Base-by-base conservation (phyloP, 148 eudicot genomes). In the Nepenthes gracilis region DNA sequence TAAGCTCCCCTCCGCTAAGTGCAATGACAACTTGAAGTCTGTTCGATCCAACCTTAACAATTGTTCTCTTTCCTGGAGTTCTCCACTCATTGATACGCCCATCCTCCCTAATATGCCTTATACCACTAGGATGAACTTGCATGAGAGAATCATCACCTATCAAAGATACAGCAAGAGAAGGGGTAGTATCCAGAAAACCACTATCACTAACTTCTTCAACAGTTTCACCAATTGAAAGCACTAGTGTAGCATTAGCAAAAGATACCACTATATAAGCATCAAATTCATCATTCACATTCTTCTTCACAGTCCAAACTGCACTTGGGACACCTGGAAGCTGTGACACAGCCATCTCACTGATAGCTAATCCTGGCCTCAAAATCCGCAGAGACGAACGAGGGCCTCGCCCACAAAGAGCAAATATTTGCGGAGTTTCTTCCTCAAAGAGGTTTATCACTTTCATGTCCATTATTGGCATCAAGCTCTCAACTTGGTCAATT, bases 401-500 rank as follows among this genome's bases (percentile, higher is more conserved):
- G 15, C 99, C 97, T 51, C 91, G 87, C 36, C 99, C 99, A 77
- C 99, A 94, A 9, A 94, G 84, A 7, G 99, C 49, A 75, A 89
- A 94, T 51, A 94, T 75, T 69, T 94, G 99, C 23, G 99, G 90
- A 23, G 99, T 94, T 68, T 94, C 99, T 75, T 94, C 99, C 48
- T 94, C 99, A 56, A 94, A 94, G 2, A 94, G 74, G 68, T 89
- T 94, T n/a, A 62, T 47, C 32, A 94, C 82, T 75, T 86, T 94
- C 99, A 94, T 89, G 68, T 93, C 99, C 99, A 94, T 80, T 23
- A 94, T 75, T 1, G 99, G 97, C 99, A 94, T 94, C 72, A 94
- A 80, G 71, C 99, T 94, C 77, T 89, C 96, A 43, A 94, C 83
- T 37, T 93, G 99, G 58, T 94, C 97, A 50, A 94, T 84, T 74